Percentiles rank a stretch among this genome's conserved stretches.
These are phyloP conservation scores for Calonectria pteridis DNA, from an alignment of 2,329 filamentous ascomycete species.

Conservation along the genomic window DNA sequence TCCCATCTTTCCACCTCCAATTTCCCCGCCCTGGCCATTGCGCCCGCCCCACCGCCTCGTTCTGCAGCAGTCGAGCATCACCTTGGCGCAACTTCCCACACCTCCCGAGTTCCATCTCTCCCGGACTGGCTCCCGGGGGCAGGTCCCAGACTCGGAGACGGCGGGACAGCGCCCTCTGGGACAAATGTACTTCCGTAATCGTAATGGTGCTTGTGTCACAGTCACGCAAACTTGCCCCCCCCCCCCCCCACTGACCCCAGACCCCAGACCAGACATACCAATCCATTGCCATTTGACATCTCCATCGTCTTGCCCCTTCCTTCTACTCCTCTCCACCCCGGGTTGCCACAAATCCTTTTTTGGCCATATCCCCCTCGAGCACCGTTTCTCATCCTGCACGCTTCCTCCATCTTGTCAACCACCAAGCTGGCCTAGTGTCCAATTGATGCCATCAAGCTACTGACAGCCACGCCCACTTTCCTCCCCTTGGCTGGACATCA, in stretches of 20 bases:
- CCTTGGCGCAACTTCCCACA: not conserved
- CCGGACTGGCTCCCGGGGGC: not conserved
- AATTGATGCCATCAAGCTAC: not conserved
- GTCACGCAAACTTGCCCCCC: slow-evolving; percentile 13
- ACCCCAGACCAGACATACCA: slow-evolving; percentile 17
- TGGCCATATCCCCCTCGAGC: not conserved
- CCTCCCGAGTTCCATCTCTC: slow-evolving; percentile 16
- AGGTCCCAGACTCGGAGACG: not conserved
- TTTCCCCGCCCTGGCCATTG: slow-evolving; percentile 48
- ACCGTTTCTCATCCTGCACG: not conserved
- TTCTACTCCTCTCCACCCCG: slow-evolving; percentile 11
- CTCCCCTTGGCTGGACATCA: not conserved
- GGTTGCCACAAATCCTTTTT: slow-evolving; percentile 17
- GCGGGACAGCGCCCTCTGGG: not conserved
- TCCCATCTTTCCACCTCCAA: slow-evolving; percentile 41
- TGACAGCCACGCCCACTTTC: not conserved
- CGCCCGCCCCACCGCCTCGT: slow-evolving; percentile 43
- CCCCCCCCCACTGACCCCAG: not conserved
- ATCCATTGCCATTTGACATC: slow-evolving; percentile 13
- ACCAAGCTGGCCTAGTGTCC: not conserved
- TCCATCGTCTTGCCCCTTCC: slow-evolving; percentile 13
- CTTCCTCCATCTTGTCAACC: not conserved
- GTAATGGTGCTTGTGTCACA: slow-evolving; percentile 12
- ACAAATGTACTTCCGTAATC: slow-evolving; percentile 3
- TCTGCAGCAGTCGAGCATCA: slow-evolving; percentile 22